phyloP scores from a whole-genome alignment of 1,284 basidiomycete genomes.

The Inonotus hispidus region DNA sequence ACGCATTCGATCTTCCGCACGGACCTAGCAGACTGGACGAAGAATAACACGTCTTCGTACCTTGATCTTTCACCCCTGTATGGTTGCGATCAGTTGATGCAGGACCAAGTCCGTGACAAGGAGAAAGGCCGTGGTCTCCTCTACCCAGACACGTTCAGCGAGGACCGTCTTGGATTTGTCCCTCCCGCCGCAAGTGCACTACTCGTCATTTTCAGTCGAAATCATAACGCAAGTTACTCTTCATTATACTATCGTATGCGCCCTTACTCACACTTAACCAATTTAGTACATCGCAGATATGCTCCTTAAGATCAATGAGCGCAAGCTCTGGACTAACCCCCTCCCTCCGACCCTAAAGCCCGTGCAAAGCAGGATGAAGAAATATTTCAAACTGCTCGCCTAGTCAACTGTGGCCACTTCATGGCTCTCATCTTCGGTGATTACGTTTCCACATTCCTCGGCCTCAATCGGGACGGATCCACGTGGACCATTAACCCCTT shows the following conservation, averaged over 20 bases:
- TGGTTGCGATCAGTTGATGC: slow-evolving; percentile 28
- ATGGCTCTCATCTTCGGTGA: slow-evolving; percentile 40
- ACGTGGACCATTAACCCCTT: slow-evolving; percentile 41
- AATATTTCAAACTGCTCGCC: slow-evolving; percentile 48
- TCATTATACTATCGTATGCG: neutral
- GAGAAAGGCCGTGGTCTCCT: slow-evolving; percentile 37
- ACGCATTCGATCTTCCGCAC: slow-evolving; percentile 43
- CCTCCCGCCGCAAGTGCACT: slow-evolving; percentile 32
- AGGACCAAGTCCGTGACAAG: slow-evolving; percentile 38
- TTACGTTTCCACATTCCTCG: slow-evolving; percentile 44
- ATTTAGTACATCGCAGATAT: slow-evolving; percentile 45
- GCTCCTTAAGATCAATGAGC: slow-evolving; percentile 50
- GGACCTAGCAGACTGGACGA: slow-evolving; percentile 32
- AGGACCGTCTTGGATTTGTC: slow-evolving; percentile 43
- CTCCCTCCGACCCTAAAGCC: slow-evolving; percentile 28
- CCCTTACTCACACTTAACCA: slow-evolving; percentile 21
- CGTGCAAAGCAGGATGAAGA: slow-evolving; percentile 41
- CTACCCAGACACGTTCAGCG: slow-evolving; percentile 39
- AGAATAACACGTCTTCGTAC: slow-evolving; percentile 54
- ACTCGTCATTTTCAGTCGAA: slow-evolving; percentile 31
- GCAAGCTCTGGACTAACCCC: slow-evolving; percentile 33
- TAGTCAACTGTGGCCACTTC: slow-evolving; percentile 46
- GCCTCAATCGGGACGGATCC: slow-evolving; percentile 36
- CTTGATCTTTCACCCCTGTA: slow-evolving; percentile 41
- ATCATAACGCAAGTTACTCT: slow-evolving; percentile 21